A percentile compares a stretch with the other conserved stretches of the same genome.
Conservation (phyloP, 129 eudicot species). For the Tagetes erecta region DNA sequence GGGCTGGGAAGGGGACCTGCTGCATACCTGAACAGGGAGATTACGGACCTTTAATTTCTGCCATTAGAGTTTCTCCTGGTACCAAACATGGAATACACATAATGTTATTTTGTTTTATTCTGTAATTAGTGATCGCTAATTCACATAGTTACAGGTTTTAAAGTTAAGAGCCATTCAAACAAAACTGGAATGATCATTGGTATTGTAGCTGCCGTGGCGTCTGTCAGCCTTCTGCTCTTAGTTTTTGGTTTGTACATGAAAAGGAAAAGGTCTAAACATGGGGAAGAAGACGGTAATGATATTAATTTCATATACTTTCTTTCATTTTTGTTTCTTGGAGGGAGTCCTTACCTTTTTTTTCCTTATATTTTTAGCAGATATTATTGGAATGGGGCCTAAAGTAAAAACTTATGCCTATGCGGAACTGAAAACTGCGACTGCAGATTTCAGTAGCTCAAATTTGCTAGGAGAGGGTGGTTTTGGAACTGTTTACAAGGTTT, state of each 20-base stretch:
- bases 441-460: slow-evolving; percentile 58
- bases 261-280: slow-evolving; percentile 27
- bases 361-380: slow-evolving; percentile 25
- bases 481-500: slow-evolving; percentile 73
- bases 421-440: slow-evolving; percentile 58
- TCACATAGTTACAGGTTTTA: slow-evolving; percentile 18
- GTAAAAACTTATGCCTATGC: slow-evolving; percentile 47
- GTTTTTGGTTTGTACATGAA: slow-evolving; percentile 34
- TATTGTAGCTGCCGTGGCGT: slow-evolving; percentile 36
- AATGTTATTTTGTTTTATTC: neutral
- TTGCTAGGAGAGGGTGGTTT: slow-evolving; percentile 85
- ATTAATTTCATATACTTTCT: slow-evolving; percentile 5
- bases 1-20: slow-evolving; percentile 70
- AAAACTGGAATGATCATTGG: slow-evolving; percentile 55
- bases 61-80: slow-evolving; percentile 50
- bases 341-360: neutral
- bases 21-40: slow-evolving; percentile 54
- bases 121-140: neutral
- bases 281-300: slow-evolving; percentile 48
- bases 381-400: slow-evolving; percentile 48
- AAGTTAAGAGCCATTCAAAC: slow-evolving; percentile 29
- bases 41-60: slow-evolving; percentile 58
- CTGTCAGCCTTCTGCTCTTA: slow-evolving; percentile 27
- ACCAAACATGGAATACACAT: slow-evolving; percentile 15
- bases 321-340: slow-evolving; percentile 13